Conservation (phyloP, 1,284 basidiomycete genomes). For the Cystobasidiaceae sp. region DNA sequence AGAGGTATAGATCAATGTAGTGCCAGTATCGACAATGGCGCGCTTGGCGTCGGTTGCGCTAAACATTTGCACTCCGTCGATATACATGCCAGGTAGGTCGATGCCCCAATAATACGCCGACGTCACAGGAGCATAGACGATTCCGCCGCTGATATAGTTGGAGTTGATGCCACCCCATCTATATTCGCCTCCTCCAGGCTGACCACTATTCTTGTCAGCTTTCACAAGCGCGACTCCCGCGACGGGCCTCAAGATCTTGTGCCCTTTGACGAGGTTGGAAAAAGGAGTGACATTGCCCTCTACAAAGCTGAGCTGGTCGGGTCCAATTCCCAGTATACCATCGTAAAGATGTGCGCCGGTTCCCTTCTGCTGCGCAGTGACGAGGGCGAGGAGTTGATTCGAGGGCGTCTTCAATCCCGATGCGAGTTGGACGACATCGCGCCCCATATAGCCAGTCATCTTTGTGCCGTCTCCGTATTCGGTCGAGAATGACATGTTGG, state of each 20-base stretch:
- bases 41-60: constrained; percentile 3
- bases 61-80: background rate
- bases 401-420: background rate
- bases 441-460: constrained; percentile 7
- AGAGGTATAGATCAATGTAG: constrained; percentile 20
- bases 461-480: constrained; percentile 21
- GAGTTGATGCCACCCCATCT: constrained; percentile 11
- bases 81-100: constrained; percentile 15
- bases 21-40: constrained; percentile 25
- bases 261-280: constrained; percentile 11
- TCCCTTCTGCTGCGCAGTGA: constrained; percentile 13
- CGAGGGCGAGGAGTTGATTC: constrained; percentile 15
- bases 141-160: background rate
- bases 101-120: constrained; percentile 26
- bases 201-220: background rate
- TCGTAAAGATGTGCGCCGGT: constrained; percentile 8
- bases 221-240: constrained; percentile 17
- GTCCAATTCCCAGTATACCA: constrained; percentile 25
- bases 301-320: constrained; percentile 25
- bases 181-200: constrained; percentile 14
- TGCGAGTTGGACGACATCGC: constrained; percentile 7
- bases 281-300: constrained; percentile 26
- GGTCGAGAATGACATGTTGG: constrained; percentile 7
- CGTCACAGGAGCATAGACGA: constrained; percentile 18
- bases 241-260: constrained; percentile 1